Evolutionary conservation across 164 flowering plant genomes (phyloP), one percentile per base, ranked within the genome.

Genomic region (Umbilicus rupestris): DNA sequence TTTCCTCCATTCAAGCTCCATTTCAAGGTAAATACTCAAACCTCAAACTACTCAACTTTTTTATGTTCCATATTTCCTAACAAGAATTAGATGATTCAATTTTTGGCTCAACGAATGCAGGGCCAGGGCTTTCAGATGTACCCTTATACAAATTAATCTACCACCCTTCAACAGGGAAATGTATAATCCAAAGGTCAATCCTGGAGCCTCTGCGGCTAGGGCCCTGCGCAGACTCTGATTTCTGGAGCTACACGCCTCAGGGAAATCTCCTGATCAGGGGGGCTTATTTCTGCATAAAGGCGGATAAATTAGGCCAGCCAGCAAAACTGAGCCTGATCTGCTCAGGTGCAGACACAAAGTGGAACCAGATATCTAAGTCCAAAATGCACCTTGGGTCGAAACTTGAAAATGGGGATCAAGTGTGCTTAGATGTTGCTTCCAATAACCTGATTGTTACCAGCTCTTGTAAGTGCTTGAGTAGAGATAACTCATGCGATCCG

Each of bases 151-250:
- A 83, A 62, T 31, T 86, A 31, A 73, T 91, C 10, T 86, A 79
- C 72, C 96, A 91, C 70, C 90, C 94, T 17, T 29, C 70, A 14
- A 87, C 90, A 0, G 94, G 94, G 1, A 87, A 84, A 1, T 89
- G 97, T 33, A 66, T 87, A 10, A 39, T 64, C 29, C 68, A 80
- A 28, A 74, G 72, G 42, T 73, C 83, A 41, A 7, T 70, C 11
- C 1, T 69, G 0, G 81, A 73, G 16, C 83, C 85, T 64, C 50
- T 85, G 62, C 74, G 39, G 70, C 75, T 91, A 39, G 96, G 92
- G 7, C 74, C 88, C 3, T 91, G 97, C 75, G 29, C 76, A 0
- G 72, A 80, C 3, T 72, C 92, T 2, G 87, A 82, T 15, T 64
- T 59, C 2, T 89, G 94, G 97, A 68, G 7, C 44, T 84, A 86